These are phyloP conservation scores for Suillus tomentosus DNA, from an alignment of 768 basidiomycete species.

Conservation along the genomic window DNA sequence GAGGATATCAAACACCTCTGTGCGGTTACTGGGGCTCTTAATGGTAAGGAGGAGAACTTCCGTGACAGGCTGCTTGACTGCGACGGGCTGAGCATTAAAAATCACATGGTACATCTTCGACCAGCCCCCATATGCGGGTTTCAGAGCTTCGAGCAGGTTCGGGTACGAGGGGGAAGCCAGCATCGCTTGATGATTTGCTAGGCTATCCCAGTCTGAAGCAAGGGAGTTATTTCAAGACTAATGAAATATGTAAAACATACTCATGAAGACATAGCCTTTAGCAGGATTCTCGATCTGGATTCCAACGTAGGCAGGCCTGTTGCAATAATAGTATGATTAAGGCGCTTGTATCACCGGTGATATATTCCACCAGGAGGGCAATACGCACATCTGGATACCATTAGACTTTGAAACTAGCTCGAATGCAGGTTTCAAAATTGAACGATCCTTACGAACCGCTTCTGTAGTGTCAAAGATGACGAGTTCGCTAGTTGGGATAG, in stretches of 20 bases:
- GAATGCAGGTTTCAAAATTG: constrained; percentile 10
- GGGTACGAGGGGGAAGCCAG: constrained; percentile 10
- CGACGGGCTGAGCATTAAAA: constrained; percentile 20
- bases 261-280: constrained; percentile 21
- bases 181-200: constrained; percentile 22
- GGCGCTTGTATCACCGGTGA: background rate
- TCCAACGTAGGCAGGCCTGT: constrained; percentile 25
- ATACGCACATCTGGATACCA: constrained; percentile 20
- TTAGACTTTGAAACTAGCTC: constrained; percentile 14
- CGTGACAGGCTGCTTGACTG: constrained; percentile 26
- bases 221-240: background rate
- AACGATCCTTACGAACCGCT: constrained; percentile 13
- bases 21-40: constrained; percentile 27
- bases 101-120: constrained; percentile 24
- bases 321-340: background rate
- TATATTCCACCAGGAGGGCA: background rate
- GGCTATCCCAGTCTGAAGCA: constrained; percentile 30
- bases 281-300: constrained; percentile 21
- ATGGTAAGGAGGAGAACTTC: constrained; percentile 20
- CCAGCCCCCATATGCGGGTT: constrained; percentile 12
- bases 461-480: constrained; percentile 22
- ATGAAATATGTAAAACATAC: constrained; percentile 13
- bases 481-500: constrained; percentile 25
- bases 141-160: constrained; percentile 12
- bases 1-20: constrained; percentile 16